Evolutionary conservation across 176 grass and related monocot species (phyloP).

Genomic region (Cymbopogon citratus): DNA sequence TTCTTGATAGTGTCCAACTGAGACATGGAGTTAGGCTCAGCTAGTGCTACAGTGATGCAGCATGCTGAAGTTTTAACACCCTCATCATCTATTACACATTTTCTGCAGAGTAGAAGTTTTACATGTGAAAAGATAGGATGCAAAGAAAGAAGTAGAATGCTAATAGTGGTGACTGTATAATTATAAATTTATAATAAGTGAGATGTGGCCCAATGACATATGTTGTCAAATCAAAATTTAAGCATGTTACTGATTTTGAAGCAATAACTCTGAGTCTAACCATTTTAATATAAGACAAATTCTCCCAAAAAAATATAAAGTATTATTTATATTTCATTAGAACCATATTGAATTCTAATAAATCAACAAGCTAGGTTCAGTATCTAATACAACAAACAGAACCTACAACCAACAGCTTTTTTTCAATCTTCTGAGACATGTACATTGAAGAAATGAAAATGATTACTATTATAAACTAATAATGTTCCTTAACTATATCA

Average conservation of each 20-base stretch:
- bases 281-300: neutral
- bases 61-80: conserved; percentile 30
- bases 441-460: neutral
- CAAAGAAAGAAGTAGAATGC: neutral
- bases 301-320: neutral
- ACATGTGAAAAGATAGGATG: neutral
- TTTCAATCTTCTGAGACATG: neutral
- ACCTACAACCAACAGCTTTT: neutral
- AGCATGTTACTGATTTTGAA: neutral
- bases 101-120: conserved; percentile 35
- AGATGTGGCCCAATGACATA: neutral
- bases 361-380: neutral
- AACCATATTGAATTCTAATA: neutral
- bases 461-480: neutral
- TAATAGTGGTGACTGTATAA: neutral
- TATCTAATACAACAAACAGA: neutral
- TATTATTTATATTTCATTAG: neutral
- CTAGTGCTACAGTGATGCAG: conserved; percentile 55
- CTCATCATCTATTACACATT: conserved; percentile 24
- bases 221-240: neutral
- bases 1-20: conserved; percentile 63
- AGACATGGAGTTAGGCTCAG: conserved; percentile 26
- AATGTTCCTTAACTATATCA: neutral
- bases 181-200: neutral
- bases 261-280: neutral